phyloP scores from a whole-genome alignment of 805 yeast species.

The Saturnispora besseyi region DNA sequence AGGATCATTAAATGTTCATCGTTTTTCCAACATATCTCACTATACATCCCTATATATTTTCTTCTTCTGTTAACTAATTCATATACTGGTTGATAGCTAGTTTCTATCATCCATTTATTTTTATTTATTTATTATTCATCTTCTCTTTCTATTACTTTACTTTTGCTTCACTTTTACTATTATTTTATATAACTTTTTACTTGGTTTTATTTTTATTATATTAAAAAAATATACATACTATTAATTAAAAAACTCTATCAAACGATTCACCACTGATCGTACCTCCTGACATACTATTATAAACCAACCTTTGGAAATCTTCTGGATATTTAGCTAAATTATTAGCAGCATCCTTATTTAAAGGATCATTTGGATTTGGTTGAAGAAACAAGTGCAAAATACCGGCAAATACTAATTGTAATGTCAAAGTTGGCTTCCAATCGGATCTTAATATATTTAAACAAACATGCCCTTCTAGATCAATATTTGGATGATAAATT shows the following conservation, averaged over 20 bases:
- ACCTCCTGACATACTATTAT: slow-evolving; percentile 65
- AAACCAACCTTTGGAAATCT: slow-evolving; percentile 49
- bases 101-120: not conserved
- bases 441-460: slow-evolving; percentile 87
- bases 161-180: no score
- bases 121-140: no score
- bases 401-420: slow-evolving; percentile 78
- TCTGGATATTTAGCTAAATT: slow-evolving; percentile 37
- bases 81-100: not conserved
- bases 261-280: slow-evolving; percentile 46
- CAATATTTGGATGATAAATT: slow-evolving; percentile 93
- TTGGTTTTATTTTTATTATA: no score
- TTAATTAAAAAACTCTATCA: slow-evolving; percentile 41
- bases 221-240: not conserved
- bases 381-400: slow-evolving; percentile 77
- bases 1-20: slow-evolving; percentile 4
- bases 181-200: no score
- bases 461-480: slow-evolving; percentile 83
- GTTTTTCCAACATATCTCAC: no score
- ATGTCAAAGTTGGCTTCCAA: slow-evolving; percentile 88
- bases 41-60: no score
- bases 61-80: no score
- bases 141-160: no score
- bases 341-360: slow-evolving; percentile 84
- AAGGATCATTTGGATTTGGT: slow-evolving; percentile 87